phyloP scores from a whole-genome alignment of 106 monocot species.

The Triglochin maritima region DNA sequence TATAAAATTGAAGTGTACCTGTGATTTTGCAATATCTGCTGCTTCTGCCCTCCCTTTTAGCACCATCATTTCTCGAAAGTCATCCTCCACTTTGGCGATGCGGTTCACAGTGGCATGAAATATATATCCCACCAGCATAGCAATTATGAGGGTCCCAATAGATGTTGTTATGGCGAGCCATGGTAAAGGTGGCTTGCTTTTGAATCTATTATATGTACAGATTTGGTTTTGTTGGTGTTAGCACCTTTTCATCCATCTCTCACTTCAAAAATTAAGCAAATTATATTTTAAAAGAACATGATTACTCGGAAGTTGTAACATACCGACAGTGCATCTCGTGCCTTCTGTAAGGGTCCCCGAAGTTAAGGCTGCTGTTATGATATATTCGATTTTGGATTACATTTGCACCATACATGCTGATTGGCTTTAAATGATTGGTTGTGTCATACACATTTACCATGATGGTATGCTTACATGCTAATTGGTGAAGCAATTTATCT shows the following conservation, averaged over 20 bases:
- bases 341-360: conserved; percentile 88
- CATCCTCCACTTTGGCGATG: conserved; percentile 95
- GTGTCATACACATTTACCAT: conserved; percentile 91
- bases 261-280: no score
- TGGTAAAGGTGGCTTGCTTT: conserved; percentile 63
- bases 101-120: conserved; percentile 95
- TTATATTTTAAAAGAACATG: no score
- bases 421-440: conserved; percentile 45
- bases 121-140: conserved; percentile 80
- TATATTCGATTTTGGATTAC: conserved; percentile 34
- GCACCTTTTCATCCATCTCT: background rate
- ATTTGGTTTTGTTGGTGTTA: background rate
- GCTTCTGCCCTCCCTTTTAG: conserved; percentile 89
- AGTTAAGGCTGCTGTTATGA: conserved; percentile 77
- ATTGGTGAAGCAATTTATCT: conserved; percentile 93
- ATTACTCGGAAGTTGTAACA: background rate
- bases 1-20: conserved; percentile 29
- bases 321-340: conserved; percentile 99
- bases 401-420: conserved; percentile 90
- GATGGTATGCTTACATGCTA: conserved; percentile 89
- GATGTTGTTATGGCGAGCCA: conserved; percentile 97
- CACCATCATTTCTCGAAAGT: conserved; percentile 82
- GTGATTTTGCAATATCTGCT: conserved; percentile 97
- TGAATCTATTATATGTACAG: conserved; percentile 48
- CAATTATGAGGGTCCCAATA: conserved; percentile 76